Percentiles rank a stretch among this genome's conserved stretches.
Evolutionary conservation across 148 eudicot genomes (phyloP).

Genomic region (Rhododendron kiyosumense): DNA sequence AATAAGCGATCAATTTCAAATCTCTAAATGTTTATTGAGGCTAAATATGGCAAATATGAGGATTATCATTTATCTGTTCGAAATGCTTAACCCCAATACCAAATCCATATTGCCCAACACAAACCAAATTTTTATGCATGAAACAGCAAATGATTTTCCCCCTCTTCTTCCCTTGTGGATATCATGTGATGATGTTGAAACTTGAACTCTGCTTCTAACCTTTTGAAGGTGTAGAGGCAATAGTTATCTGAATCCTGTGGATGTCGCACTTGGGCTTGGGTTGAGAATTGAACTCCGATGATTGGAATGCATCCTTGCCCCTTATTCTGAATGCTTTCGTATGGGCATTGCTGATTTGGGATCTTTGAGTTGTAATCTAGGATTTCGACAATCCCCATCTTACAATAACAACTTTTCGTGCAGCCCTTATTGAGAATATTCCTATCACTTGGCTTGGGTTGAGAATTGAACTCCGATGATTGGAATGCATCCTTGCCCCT

Average conservation of each 20-base stretch:
- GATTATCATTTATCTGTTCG: too few relatives aligned
- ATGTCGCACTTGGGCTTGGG: not conserved
- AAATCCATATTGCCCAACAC: too few relatives aligned
- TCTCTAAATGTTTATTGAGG: too few relatives aligned
- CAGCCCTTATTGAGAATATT: not conserved
- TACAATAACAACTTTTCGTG: not conserved
- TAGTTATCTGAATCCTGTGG: not conserved
- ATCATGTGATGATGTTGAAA: not conserved
- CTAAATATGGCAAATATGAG: too few relatives aligned
- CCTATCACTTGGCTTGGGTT: not conserved
- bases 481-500: not conserved
- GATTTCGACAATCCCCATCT: not conserved
- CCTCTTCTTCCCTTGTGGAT: not conserved
- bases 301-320: not conserved
- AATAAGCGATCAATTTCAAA: too few relatives aligned
- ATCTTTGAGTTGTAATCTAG: too few relatives aligned
- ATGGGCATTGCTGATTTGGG: not conserved
- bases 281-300: too few relatives aligned
- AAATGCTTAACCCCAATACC: too few relatives aligned
- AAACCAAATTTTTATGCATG: not conserved
- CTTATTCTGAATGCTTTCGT: not conserved
- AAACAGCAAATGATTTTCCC: not conserved
- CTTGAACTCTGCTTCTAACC: not conserved
- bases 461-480: too few relatives aligned
- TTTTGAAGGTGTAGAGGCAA: not conserved